These are phyloP conservation scores for Chrysoporthe puriensis DNA, from an alignment of 2,329 filamentous ascomycete species.

Conservation along the genomic window DNA sequence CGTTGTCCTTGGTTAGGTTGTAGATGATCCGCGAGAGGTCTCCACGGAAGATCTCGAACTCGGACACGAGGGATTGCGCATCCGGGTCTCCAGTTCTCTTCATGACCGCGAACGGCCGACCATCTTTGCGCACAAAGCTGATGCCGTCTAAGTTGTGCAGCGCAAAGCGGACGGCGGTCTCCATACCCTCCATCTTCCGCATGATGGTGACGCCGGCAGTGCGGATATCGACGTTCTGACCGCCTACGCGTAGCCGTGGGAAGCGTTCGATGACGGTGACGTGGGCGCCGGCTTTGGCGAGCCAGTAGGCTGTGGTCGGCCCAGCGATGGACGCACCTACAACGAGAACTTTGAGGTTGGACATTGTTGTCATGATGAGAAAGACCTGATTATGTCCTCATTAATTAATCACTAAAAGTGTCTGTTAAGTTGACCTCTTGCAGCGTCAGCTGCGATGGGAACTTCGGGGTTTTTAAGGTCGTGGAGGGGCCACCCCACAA, in stretches of 20 bases:
- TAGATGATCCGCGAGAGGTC: constrained; percentile 40
- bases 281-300: constrained; percentile 35
- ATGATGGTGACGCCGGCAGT: constrained; percentile 43
- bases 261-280: constrained; percentile 36
- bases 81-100: constrained; percentile 41
- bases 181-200: constrained; percentile 45
- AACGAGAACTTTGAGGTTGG: constrained; percentile 39
- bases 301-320: constrained; percentile 34
- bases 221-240: constrained; percentile 44
- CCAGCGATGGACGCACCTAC: constrained; percentile 35
- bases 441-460: no score
- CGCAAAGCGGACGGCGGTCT: constrained; percentile 40
- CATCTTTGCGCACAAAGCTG: constrained; percentile 43
- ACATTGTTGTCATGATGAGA: constrained; percentile 25
- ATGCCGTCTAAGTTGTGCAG: constrained; percentile 48
- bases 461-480: no score
- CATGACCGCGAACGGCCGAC: constrained; percentile 42
- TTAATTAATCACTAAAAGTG: no score
- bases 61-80: constrained; percentile 48
- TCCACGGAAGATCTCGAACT: constrained; percentile 53
- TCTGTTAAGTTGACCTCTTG: no score
- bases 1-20: constrained; percentile 35
- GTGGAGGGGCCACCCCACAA: no score
- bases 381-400: no score
- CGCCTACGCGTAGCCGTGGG: constrained; percentile 33